Evolutionary conservation across 495 filamentous ascomycete species (phyloP).

Genomic region (Aspergillus hancockii): DNA sequence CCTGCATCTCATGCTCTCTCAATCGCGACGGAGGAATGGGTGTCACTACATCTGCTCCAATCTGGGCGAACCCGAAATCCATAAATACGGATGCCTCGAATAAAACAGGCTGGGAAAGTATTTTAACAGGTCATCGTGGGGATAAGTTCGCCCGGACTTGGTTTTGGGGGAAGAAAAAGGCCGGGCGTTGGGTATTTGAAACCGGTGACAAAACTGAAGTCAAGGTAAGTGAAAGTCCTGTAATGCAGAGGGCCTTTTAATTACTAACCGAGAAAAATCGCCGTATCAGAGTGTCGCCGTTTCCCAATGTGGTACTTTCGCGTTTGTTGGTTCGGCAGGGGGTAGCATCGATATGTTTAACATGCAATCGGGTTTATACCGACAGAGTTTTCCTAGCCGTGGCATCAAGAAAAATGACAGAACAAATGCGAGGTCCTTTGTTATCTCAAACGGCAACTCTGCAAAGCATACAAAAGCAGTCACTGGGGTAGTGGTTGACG

Average conservation of each 20-base stretch:
- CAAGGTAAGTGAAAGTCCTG: conserved; percentile 40
- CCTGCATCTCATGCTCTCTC: conserved; percentile 82
- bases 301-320: conserved; percentile 90
- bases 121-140: conserved; percentile 88
- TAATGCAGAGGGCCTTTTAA: neutral
- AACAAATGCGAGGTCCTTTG: conserved; percentile 48
- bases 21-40: conserved; percentile 94
- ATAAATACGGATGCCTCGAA: conserved; percentile 61
- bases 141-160: conserved; percentile 87
- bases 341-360: conserved; percentile 94
- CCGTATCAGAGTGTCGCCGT: conserved; percentile 69
- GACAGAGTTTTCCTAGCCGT: conserved; percentile 78
- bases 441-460: conserved; percentile 35
- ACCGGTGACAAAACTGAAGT: conserved; percentile 83
- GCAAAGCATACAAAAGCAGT: conserved; percentile 79
- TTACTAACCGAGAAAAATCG: neutral
- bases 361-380: conserved; percentile 85
- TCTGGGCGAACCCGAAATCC: conserved; percentile 73
- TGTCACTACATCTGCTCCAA: conserved; percentile 63
- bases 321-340: conserved; percentile 79
- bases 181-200: conserved; percentile 89
- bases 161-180: conserved; percentile 95
- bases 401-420: conserved; percentile 61
- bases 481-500: conserved; percentile 82
- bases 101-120: conserved; percentile 91